A percentile compares a stretch with the other conserved stretches of the same genome.
These are phyloP conservation scores for Croton laevigatus DNA, from an alignment of 441 rosid genomes.

Conservation along the genomic window DNA sequence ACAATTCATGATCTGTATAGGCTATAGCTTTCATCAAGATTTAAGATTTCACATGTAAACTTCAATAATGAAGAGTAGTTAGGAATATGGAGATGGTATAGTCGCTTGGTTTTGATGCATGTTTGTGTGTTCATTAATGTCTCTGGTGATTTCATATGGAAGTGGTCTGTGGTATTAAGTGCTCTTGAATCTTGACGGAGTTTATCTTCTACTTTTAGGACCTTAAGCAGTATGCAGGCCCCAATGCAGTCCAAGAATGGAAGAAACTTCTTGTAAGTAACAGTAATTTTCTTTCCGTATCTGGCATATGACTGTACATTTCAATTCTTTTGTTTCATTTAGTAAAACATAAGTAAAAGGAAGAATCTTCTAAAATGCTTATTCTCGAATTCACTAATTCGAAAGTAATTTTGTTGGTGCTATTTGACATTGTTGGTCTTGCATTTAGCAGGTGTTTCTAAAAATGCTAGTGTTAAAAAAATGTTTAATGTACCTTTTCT, in stretches of 20 bases:
- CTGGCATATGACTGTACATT: too few relatives aligned
- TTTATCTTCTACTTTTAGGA: conserved; percentile 44
- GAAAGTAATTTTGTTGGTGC: background rate
- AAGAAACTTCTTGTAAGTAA: conserved; percentile 73
- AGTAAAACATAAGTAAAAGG: background rate
- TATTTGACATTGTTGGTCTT: background rate
- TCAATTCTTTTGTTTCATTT: background rate
- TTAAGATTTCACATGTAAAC: background rate
- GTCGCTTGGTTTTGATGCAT: background rate
- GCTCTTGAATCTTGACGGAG: background rate
- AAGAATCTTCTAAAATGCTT: background rate
- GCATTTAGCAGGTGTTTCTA: background rate
- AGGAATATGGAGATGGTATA: background rate
- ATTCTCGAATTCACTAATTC: background rate
- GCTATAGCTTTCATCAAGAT: background rate
- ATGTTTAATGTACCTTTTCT: background rate
- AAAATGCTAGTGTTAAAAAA: background rate
- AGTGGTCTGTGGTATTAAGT: background rate
- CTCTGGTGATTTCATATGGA: background rate
- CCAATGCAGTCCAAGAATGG: conserved; percentile 78
- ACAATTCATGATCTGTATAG: background rate
- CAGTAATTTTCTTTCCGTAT: background rate
- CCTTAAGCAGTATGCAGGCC: conserved; percentile 78
- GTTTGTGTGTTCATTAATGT: background rate
- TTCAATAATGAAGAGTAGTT: background rate